phyloP scores from a whole-genome alignment of 1,139 yeast genomes.

The Yamadazyma songkhlaensis region DNA sequence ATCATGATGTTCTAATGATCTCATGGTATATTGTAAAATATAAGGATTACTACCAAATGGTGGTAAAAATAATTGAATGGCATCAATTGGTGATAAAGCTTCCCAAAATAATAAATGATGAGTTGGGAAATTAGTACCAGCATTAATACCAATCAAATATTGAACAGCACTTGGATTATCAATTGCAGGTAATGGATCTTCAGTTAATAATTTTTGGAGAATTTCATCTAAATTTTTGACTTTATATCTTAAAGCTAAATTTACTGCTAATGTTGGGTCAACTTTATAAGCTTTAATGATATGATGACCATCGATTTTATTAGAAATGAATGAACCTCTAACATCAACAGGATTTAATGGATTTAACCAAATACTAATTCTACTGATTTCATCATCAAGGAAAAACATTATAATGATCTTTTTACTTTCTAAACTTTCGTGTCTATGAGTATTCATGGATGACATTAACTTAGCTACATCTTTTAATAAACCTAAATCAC shows the following conservation, averaged over 20 bases:
- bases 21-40: constrained; percentile 82
- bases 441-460: constrained; percentile 19
- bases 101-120: constrained; percentile 67
- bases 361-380: constrained; percentile 74
- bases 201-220: constrained; percentile 46
- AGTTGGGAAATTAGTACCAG: constrained; percentile 37
- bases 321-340: constrained; percentile 33
- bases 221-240: constrained; percentile 40
- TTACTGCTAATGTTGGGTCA: constrained; percentile 73
- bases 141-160: constrained; percentile 48
- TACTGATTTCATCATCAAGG: constrained; percentile 71
- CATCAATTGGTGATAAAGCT: constrained; percentile 78
- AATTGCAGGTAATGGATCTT: constrained; percentile 62
- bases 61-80: constrained; percentile 82
- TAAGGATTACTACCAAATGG: constrained; percentile 65
- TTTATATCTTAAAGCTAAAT: constrained; percentile 60
- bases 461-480: constrained; percentile 44
- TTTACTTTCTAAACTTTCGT: constrained; percentile 37
- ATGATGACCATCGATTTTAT: constrained; percentile 32
- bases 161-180: constrained; percentile 64
- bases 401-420: constrained; percentile 56
- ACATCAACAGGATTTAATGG: constrained; percentile 55
- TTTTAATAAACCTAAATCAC: constrained; percentile 61
- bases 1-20: constrained; percentile 86
- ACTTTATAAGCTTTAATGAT: constrained; percentile 57